Evolutionary conservation across 805 yeast species (phyloP), one percentile per base, ranked within the genome.

Genomic region (Starmera amethionina): DNA sequence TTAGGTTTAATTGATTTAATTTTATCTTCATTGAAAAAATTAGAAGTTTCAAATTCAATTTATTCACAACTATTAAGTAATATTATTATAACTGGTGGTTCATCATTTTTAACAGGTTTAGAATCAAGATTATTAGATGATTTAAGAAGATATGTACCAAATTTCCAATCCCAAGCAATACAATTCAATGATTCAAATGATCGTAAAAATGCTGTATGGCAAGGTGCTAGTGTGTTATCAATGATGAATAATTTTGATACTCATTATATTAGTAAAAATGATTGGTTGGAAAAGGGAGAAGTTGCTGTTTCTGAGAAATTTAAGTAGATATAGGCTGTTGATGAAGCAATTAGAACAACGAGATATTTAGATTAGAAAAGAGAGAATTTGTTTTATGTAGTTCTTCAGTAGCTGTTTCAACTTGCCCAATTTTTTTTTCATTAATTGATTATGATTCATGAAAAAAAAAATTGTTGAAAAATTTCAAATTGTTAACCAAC

Each of bases 211-310:
- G 74, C 84, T 30, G 70, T 82, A 4, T 84, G 93, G 90, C 72
- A 83, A 35, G 95, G 95, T 14, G 90, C 90, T 4, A 73, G 83
- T 46, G 82, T 85, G 28, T 65, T 84, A 40, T 77, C 88, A 8
- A 75, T 83, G 22, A 68, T 84, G 59, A 90, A 89, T 40, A 79
- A 87, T 4, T 84, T 84, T 66, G 94, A 85, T 52, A 87, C 79
- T 55, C 68, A 76, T 62, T 83, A 88, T 83, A 81, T 84, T 6
- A 71, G 79, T 15, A 74, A 72, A 47, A 72, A 69, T 37, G 94
- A 84, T 52, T 84, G 75, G 55, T 76, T 78, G 40, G 93, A 83
- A 56, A 77, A 71, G 12, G 94, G 94, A 9, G 66, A 60, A 46
- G 73, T 69, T 28, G 54, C 53, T 35, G 58, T 70, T n/a, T 41